Evolutionary conservation across 1,139 yeast genomes (phyloP), one percentile per base, ranked within the genome.

Genomic region (Yarrowia galli): DNA sequence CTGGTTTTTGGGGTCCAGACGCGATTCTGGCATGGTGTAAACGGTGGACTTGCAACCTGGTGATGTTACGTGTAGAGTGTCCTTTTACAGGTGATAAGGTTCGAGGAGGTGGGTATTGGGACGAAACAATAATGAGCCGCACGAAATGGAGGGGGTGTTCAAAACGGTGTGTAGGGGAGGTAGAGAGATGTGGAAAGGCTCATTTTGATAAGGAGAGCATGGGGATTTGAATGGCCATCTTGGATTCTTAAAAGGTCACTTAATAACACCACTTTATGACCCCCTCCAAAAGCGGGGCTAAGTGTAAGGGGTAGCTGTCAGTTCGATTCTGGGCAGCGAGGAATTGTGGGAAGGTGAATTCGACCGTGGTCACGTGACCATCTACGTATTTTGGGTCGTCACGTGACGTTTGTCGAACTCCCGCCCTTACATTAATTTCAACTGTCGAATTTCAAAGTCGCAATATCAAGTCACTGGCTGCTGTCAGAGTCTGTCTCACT

Each of bases 21-120:
- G 64, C 51, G 64, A 58, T 43, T 58, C 64, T 9, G 64, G 64
- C 64, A 58, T 58, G 63, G 16, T 56, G 48, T 32, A 10, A 10
- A 10, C 15, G 45, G 32, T 25, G 7, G 42, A 15, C 20, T 49
- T 32, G 23, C 36, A 12, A 12, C 22, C 10, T 35, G 58, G 40
- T 18, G 32, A 28, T 28, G 56, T 51, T 32, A 51, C 58, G 58
- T 51, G 58, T 51, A 35, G 58, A 13, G 54, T 51, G 53, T 48
- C 53, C 51, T 48, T 45, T 48, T 28, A 48, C 51, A 2, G n/a
- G 7, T 32, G 58, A 51, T 51, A 51, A 51, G 58, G 58, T 51
- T 51, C 12, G 58, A 25, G 51, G 35, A 45, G 49, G 49, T 43
- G 25, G 25, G 25, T 22, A 45, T 22, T 45, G 48, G 48, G 48